Percentiles rank a stretch among this genome's conserved stretches.
These are phyloP conservation scores for Aspergillus sojae DNA, from an alignment of 2,329 filamentous ascomycete species.

Conservation along the genomic window DNA sequence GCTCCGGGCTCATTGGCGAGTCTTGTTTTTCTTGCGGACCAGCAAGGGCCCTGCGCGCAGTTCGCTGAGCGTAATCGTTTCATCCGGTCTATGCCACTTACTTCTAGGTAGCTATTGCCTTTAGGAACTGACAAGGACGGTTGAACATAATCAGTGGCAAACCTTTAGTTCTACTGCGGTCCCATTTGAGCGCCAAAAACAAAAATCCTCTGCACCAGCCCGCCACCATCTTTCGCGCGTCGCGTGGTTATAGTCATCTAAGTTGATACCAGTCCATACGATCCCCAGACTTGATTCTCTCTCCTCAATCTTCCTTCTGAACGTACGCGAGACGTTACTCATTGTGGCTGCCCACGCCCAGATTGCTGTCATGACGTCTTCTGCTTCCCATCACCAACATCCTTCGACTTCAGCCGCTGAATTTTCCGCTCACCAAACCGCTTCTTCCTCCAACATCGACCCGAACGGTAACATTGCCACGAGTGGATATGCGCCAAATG, in stretches of 20 bases:
- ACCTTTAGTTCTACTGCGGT: background rate
- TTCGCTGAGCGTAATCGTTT: background rate
- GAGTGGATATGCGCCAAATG: conserved; percentile 38
- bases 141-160: too few species aligned
- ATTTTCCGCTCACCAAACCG: conserved; percentile 26
- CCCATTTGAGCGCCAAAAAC: background rate
- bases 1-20: conserved; percentile 2
- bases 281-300: background rate
- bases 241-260: background rate
- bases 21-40: background rate
- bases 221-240: background rate
- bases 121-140: background rate
- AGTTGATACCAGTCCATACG: background rate
- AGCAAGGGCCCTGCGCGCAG: conserved; percentile 7
- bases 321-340: background rate
- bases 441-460: conserved; percentile 34
- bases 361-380: conserved; percentile 30
- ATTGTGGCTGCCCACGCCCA: background rate
- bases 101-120: background rate
- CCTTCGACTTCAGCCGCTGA: conserved; percentile 31
- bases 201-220: background rate
- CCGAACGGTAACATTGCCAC: conserved; percentile 31
- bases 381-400: conserved; percentile 33
- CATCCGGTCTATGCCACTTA: background rate
- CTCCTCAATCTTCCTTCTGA: background rate